Percentiles rank a stretch among this genome's conserved stretches.
phyloP scores from a whole-genome alignment of 2,329 filamentous ascomycete genomes.

The Beauveria rudraprayagi region DNA sequence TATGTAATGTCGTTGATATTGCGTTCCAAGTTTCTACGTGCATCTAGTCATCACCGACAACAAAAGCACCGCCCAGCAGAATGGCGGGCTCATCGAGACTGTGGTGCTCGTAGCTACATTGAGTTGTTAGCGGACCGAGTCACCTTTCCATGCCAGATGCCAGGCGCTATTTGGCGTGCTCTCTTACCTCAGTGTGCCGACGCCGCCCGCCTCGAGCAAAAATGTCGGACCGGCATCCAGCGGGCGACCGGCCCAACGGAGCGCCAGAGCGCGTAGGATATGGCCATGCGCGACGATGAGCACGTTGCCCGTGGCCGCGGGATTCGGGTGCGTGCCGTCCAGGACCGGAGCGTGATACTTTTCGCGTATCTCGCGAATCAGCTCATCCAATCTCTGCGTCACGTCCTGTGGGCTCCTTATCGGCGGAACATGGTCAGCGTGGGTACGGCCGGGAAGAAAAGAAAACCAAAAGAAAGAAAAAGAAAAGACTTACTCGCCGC shows the following conservation, averaged over 20 bases:
- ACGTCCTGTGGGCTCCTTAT: conserved; percentile 62
- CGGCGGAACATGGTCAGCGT: not conserved
- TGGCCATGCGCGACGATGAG: conserved; percentile 81
- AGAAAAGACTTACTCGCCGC: conserved; percentile 60
- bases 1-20: no score
- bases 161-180: conserved; percentile 10
- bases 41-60: conserved; percentile 31
- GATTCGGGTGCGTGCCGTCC: conserved; percentile 36
- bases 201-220: conserved; percentile 80
- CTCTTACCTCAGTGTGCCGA: conserved; percentile 64
- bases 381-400: conserved; percentile 59
- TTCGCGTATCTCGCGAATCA: conserved; percentile 67
- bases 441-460: no score
- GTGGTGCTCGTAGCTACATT: conserved; percentile 66
- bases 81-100: conserved; percentile 73
- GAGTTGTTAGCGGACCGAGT: conserved; percentile 9
- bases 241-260: conserved; percentile 71
- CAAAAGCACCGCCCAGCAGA: conserved; percentile 65
- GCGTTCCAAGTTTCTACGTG: not conserved
- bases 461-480: not conserved
- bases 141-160: no score
- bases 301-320: conserved; percentile 30
- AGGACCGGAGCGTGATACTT: conserved; percentile 58
- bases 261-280: conserved; percentile 79
- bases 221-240: conserved; percentile 70